Evolutionary conservation across 1,139 yeast species (phyloP), one percentile per base, ranked within the genome.

Genomic region (Scheffersomyces titani): DNA sequence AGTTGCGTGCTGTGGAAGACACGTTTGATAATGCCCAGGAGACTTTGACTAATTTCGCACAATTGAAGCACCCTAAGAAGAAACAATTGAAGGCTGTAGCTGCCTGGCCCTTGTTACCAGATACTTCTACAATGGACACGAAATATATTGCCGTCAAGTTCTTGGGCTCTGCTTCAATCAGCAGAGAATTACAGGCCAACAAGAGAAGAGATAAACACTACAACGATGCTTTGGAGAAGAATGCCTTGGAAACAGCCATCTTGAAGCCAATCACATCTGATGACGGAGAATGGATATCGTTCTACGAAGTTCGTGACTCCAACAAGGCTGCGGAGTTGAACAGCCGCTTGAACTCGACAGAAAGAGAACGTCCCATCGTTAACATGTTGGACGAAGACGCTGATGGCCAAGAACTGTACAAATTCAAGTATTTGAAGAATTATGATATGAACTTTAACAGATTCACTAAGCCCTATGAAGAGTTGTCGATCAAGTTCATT

Each of bases 51-150:
- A 68, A 77, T 63, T 78, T 78, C 36, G 80, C 83, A 45, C 54
- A 56, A 11, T 75, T 92, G 59, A 82, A 75, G 63, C 98, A 94
- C 73, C 98, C 99, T 48, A 81, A 83, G 47, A 91, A 88, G 75
- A 89, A 84, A 69, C 79, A 84, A 56, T 75, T 92, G 57, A 87
- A 82, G 57, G 97, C 97, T 0, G 92, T 88, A 30, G 83, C 81
- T 59, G 81, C 93, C 1, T 90, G 92, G 91, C 88, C 90, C 46
- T 76, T 94, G 45, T 76, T 93, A 60, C 99, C 99, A 3, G 98
- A 94, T 71, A 87, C 96, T 19, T 87, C 96, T 20, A 85, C 90
- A 82, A 81, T 92, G 83, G 98, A 94, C 72, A 85, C 90, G 63
- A 84, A 82, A 57, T 91, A 84, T 69, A 77, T 88, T 65, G 81